Percentiles rank a stretch among this genome's conserved stretches.
These are phyloP conservation scores for Telfairia occidentalis DNA, from an alignment of 331 rosid genomes.

Conservation along the genomic window DNA sequence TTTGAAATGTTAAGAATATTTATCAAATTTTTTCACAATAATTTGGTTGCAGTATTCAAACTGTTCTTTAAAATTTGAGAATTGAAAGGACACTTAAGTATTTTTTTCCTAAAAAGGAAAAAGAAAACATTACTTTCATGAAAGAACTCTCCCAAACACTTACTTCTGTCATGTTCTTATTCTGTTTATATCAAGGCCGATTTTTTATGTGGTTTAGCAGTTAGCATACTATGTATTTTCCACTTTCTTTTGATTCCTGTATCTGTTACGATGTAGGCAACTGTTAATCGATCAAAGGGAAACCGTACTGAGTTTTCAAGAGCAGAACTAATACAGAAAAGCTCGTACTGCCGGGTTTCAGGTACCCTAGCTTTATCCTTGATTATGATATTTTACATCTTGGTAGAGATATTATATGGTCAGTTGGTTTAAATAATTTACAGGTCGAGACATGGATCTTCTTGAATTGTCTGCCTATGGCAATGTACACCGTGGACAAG, in stretches of 20 bases:
- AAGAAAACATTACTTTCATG: background rate
- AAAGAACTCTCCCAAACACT: background rate
- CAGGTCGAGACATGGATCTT: conserved; percentile 90
- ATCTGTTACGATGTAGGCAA: conserved; percentile 35
- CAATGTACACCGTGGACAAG: conserved; percentile 53
- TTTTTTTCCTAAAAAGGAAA: background rate
- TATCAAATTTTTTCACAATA: background rate
- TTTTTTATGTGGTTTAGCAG: background rate
- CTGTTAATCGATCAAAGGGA: conserved; percentile 71
- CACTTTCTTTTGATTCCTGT: background rate
- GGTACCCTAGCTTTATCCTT: conserved; percentile 28
- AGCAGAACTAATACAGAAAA: conserved; percentile 65
- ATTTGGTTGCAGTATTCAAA: background rate
- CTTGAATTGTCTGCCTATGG: conserved; percentile 82
- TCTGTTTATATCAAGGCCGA: background rate
- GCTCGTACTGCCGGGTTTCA: conserved; percentile 73
- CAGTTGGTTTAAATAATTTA: conserved; percentile 22
- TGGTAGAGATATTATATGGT: conserved; percentile 1
- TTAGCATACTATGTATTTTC: background rate
- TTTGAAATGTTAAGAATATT: too few relatives aligned
- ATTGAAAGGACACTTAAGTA: background rate
- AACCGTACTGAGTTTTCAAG: conserved; percentile 55
- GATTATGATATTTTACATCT: conserved; percentile 1
- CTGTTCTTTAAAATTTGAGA: background rate
- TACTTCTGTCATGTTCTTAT: background rate